Base-by-base conservation (phyloP, 495 filamentous ascomycete species). In the Hypomontagnella submonticulosa region DNA sequence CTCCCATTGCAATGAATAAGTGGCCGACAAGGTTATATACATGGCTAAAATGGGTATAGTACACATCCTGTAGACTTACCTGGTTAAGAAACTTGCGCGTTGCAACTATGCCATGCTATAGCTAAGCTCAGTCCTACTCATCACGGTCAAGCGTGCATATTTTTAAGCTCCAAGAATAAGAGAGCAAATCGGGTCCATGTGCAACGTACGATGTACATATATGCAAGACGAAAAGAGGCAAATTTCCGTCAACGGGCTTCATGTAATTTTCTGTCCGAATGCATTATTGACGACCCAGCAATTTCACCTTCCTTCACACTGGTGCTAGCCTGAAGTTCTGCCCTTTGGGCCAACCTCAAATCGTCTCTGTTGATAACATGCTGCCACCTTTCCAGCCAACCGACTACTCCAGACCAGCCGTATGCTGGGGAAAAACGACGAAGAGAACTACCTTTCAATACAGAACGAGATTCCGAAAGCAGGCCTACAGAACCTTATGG, bases 401-500 rank as follows among this genome's bases (percentile, higher is more conserved):
- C 52, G 63, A 63, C 63, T 63, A 70, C 63, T 63, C 66, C 63
- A 58, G 66, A 61, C 64, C 59, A 70, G 63, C 63, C 63, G 10
- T 23, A 55, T 61, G 59, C 63, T 65, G 61, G 66, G 50, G 50
- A 50, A 62, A 64, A 70, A 57, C 41, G 42, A 69, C 36, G 69
- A 70, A 68, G 62, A 66, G 62, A 71, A 74, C 52, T 56, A 59
- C 57, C 53, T 69, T 60, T 66, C 66, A 66, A 63, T 69, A 71
- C 71, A 74, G 69, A 64, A 66, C 54, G 59, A 72, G 63, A 68
- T 65, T 68, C 66, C 53, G 66, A 70, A 72, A 74, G 52, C 60
- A 68, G 63, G 66, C 60, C 23, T 27, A 27, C 57, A 58, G 59
- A 62, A 60, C 66, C 61, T 68, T 52, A 70, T 66, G 60, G 66